Base-by-base conservation (phyloP, 805 yeast genomes). In the Wickerhamiella vanderwaltii region DNA sequence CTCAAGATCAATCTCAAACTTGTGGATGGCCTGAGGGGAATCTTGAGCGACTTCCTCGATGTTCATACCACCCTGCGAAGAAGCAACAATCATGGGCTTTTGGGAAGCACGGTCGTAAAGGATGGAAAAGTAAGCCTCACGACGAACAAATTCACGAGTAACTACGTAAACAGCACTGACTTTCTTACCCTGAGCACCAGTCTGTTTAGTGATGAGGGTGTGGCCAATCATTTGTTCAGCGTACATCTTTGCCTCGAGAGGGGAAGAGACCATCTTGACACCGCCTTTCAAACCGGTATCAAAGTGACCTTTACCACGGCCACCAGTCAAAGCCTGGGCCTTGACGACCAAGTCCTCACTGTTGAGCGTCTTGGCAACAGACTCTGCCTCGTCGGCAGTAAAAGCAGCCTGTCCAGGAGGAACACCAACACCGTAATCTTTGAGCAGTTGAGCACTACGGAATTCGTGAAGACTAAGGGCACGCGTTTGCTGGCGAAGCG, bases 41-140 rank as follows among this genome's bases (percentile, higher is more conserved):
- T 72, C 76, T 53, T 78, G 79, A 47, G 98, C 99, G 54, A 91
- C 97, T 63, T 94, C 95, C 72, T 91, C 99, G 59, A 91, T 91
- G 69, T 91, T 95, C 94, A 91, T 87, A 71, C 99, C 99, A 70
- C 99, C 99, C 69, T 91, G 91, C 49, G 93, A 71, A 25, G 96
- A 86, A 39, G 95, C 95, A 50, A 91, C 95, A 59, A 91, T 82
- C 67, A 91, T 71, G 46, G 97, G 95, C 53, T 74, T 69, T 67
- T 87, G 94, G 52, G 79, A 73, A 53, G 77, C 73, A 70, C 99
- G 85, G 72, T 91, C 97, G 81, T 87, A 75, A 54, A 91, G 72
- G 53, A 91, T 85, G 48, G 96, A 94, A 52, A 91, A 66, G 68
- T 91, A 91, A 45, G 96, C 94, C 71, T 91, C 99, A 54, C 93